Base-by-base conservation (phyloP, 306 rosid species). In the Cicer chorassanicum region DNA sequence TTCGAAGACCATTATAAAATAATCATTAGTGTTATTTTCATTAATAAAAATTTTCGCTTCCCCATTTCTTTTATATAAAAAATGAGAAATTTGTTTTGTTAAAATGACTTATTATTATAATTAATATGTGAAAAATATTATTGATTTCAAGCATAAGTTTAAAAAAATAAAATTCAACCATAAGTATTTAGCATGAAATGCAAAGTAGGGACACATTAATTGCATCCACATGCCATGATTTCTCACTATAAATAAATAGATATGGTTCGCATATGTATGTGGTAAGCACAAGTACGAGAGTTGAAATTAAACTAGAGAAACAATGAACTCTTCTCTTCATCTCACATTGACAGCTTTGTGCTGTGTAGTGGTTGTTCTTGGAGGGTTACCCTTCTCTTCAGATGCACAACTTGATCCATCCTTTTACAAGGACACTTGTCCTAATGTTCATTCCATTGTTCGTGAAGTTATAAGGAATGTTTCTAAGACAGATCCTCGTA, bases 381-480 rank as follows among this genome's bases (percentile, higher is more conserved):
- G 62, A 34, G 84, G 65, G 9, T 2, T 73, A 11, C 70, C 82
- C 6, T 55, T 44, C 11, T 40, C 62, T 3, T 53, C 72, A 4
- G 54, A 80, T 29, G 81, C 79, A 15, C 83, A 84, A 46, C 79
- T 84, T 5, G 54, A 42, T 46, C 18, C 83, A 1, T 63, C 87
- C 0, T 87, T 81, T 75, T 87, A 87, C 62, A 43, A 4, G 0
- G 1, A 29, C 1, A 48, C 82, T 2, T 87, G 87, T 65, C 83
- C 91, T 0, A 65, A 16, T 2, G 78, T 76, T 1, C 36, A 8
- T 4, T 6, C 74, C 18, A 65, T 72, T 51, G 83, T 87, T 0
- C 54, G 64, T 6, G 56, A 16, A 1, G 75, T 80, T 2, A 36
- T 84, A 3, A 4, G 29, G 0, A n/a, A 13, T 0, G 85, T 81